These are phyloP conservation scores for Candida gigantensis DNA, from an alignment of 1,139 yeast genomes.

Conservation along the genomic window DNA sequence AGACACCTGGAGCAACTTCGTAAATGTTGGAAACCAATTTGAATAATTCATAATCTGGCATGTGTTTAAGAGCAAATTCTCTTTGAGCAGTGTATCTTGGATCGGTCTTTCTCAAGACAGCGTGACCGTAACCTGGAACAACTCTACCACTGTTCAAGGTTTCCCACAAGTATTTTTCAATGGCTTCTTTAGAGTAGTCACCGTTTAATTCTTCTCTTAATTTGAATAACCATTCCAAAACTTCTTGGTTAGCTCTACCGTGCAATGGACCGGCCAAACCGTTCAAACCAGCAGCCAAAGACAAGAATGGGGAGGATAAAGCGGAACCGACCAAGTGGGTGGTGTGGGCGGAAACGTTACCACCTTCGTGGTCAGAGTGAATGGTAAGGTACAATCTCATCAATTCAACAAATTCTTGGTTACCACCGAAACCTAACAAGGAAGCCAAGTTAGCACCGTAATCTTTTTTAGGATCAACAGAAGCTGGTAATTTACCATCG, in stretches of 20 bases:
- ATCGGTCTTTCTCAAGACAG: slow-evolving; percentile 94
- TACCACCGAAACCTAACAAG: slow-evolving; percentile 79
- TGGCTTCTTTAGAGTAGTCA: slow-evolving; percentile 70
- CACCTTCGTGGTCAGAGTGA: slow-evolving; percentile 99
- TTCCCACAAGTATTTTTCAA: slow-evolving; percentile 88
- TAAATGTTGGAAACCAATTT: slow-evolving; percentile 86
- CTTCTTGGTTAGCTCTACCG: slow-evolving; percentile 98
- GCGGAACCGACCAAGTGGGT: slow-evolving; percentile 98
- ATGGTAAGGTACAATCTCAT: slow-evolving; percentile 92
- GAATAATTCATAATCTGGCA: slow-evolving; percentile 94
- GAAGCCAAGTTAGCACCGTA: slow-evolving; percentile 90
- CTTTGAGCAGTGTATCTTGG: slow-evolving; percentile 98
- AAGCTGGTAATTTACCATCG: slow-evolving; percentile 74
- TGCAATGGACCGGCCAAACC: slow-evolving; percentile 99
- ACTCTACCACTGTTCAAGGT: slow-evolving; percentile 91
- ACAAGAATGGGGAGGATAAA: slow-evolving; percentile 87
- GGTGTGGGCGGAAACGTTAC: slow-evolving; percentile 96
- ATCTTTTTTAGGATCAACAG: slow-evolving; percentile 72
- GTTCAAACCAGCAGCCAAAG: slow-evolving; percentile 91
- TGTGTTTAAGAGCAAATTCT: slow-evolving; percentile 93
- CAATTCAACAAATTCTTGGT: slow-evolving; percentile 81
- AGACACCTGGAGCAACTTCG: slow-evolving; percentile 93
- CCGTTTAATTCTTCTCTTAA: slow-evolving; percentile 76
- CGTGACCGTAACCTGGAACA: slow-evolving; percentile 98
- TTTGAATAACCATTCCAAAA: slow-evolving; percentile 86